These are phyloP conservation scores for Boletus pseudo-olivaceus DNA, from an alignment of 768 basidiomycete species.

Conservation along the genomic window DNA sequence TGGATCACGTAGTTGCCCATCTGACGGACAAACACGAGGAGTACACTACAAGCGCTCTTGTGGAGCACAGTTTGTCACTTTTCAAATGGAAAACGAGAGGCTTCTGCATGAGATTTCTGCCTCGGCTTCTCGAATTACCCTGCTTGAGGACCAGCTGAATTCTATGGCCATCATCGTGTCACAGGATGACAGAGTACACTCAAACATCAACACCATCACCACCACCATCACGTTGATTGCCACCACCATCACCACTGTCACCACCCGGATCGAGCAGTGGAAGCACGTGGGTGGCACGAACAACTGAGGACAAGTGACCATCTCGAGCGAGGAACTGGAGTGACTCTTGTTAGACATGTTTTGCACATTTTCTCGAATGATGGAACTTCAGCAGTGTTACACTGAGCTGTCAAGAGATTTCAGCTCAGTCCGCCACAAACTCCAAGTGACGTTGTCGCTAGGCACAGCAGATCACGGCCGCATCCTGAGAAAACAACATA, in stretches of 20 bases:
- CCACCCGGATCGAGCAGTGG: not conserved
- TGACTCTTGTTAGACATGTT: not conserved
- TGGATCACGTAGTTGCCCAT: not conserved
- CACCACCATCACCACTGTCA: not conserved
- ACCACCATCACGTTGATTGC: no score
- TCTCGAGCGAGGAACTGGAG: constrained; percentile 4
- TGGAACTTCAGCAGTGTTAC: not conserved
- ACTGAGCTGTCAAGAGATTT: not conserved
- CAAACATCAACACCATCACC: not conserved
- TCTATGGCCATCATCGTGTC: no score
- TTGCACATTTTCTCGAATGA: not conserved
- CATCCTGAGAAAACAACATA: no score
- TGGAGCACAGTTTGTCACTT: not conserved
- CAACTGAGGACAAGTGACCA: not conserved
- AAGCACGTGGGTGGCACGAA: not conserved
- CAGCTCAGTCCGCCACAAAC: not conserved
- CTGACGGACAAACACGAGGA: not conserved
- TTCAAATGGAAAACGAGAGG: not conserved
- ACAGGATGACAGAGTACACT: not conserved
- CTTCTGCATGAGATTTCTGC: not conserved
- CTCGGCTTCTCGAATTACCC: not conserved
- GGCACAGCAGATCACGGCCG: no score
- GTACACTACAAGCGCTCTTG: not conserved
- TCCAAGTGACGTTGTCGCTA: not conserved
- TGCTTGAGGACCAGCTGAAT: not conserved